phyloP scores from a whole-genome alignment of 306 rosid genomes.

The Hippophae rhamnoides region DNA sequence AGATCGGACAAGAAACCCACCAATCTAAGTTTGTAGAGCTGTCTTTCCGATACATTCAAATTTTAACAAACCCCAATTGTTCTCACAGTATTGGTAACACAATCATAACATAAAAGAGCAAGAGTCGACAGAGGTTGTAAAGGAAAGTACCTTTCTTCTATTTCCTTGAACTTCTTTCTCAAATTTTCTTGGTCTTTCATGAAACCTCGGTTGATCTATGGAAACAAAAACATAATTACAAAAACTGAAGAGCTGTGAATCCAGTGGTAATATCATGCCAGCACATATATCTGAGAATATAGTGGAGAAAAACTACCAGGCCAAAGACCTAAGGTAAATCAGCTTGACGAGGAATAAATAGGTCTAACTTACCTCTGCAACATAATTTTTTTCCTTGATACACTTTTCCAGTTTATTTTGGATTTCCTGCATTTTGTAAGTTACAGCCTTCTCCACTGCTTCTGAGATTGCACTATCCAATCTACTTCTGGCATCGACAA shows the following conservation, averaged over 20 bases:
- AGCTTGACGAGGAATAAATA: conserved; percentile 1
- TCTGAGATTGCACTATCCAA: conserved; percentile 48
- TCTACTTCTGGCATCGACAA: conserved; percentile 63
- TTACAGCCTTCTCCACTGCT: conserved; percentile 66
- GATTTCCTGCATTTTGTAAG: conserved; percentile 54
- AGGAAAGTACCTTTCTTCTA: conserved; percentile 57
- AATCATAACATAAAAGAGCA: neutral
- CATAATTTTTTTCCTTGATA: conserved; percentile 41
- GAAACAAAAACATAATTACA: conserved; percentile 14
- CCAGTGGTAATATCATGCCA: too few relatives aligned
- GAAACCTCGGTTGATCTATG: conserved; percentile 54
- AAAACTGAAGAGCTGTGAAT: conserved; percentile 1
- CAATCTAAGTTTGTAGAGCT: too few relatives aligned
- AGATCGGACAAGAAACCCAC: too few relatives aligned
- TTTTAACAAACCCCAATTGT: too few relatives aligned
- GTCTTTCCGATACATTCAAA: too few relatives aligned
- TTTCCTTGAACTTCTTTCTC: conserved; percentile 54
- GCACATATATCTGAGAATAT: neutral
- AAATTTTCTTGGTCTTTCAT: conserved; percentile 65
- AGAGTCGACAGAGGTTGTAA: neutral
- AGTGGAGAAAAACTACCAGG: neutral
- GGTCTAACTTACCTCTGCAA: conserved; percentile 44
- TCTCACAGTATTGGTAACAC: too few relatives aligned
- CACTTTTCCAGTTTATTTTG: conserved; percentile 62
- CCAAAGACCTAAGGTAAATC: neutral